Conservation (phyloP, 306 rosid genomes). For the Cicer yamashitae region DNA sequence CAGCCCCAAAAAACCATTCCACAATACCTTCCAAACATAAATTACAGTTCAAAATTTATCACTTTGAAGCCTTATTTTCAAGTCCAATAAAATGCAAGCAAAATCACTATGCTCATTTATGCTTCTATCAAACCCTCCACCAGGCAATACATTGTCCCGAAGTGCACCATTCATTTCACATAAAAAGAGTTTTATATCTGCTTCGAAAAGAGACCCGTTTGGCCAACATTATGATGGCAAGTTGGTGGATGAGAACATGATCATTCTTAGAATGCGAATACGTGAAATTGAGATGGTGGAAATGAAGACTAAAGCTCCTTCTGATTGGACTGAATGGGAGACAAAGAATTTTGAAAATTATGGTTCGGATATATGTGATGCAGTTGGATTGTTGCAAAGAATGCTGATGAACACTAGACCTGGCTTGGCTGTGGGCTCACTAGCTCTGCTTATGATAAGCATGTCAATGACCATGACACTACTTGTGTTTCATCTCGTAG, state of each 20-base stretch:
- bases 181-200: conserved; percentile 29
- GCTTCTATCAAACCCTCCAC: conserved; percentile 1
- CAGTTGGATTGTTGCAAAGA: conserved; percentile 59
- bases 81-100: conserved; percentile 35
- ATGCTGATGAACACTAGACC: conserved; percentile 64
- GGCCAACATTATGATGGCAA: conserved; percentile 55
- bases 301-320: conserved; percentile 22
- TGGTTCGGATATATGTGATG: conserved; percentile 49
- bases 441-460: conserved; percentile 45
- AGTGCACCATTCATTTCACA: conserved; percentile 17
- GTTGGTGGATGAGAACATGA: conserved; percentile 65
- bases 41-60: background rate
- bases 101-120: conserved; percentile 39
- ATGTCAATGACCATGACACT: conserved; percentile 44
- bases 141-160: background rate
- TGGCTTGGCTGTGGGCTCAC: conserved; percentile 46
- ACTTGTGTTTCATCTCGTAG: conserved; percentile 42
- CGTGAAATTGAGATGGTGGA: conserved; percentile 51
- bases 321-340: conserved; percentile 69
- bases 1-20: background rate
- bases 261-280: conserved; percentile 60
- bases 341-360: conserved; percentile 52
- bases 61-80: background rate
- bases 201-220: conserved; percentile 48
- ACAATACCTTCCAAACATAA: background rate